Evolutionary conservation across 768 basidiomycete species (phyloP).

Genomic region (Lanmaoa rubissima): DNA sequence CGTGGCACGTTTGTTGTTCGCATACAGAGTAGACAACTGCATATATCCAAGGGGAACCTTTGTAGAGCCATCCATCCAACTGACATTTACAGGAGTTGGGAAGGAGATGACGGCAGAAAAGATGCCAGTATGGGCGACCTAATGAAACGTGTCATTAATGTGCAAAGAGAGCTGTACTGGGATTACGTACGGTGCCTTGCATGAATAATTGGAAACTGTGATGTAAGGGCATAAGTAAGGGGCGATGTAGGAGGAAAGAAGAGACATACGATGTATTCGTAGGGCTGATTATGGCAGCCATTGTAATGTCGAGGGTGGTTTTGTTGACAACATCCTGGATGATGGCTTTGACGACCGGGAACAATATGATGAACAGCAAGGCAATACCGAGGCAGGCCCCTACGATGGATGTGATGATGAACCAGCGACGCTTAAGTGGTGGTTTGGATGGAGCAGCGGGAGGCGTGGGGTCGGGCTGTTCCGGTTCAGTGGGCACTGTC

Average conservation of each 20-base stretch:
- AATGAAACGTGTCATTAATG: neutral
- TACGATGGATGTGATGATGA: constrained; percentile 58
- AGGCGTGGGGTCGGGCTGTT: neutral
- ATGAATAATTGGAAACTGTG: constrained; percentile 51
- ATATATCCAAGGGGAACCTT: constrained; percentile 56
- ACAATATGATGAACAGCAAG: constrained; percentile 64
- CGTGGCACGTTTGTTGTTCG: constrained; percentile 53
- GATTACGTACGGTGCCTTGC: constrained; percentile 48
- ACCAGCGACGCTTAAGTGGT: constrained; percentile 60
- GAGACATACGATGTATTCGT: constrained; percentile 54
- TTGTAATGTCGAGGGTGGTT: constrained; percentile 50
- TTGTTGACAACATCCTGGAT: constrained; percentile 62
- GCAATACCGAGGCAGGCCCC: constrained; percentile 53
- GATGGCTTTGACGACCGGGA: constrained; percentile 66
- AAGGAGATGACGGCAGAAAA: constrained; percentile 64
- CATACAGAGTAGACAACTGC: constrained; percentile 44
- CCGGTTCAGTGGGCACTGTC: neutral
- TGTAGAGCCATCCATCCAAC: constrained; percentile 53
- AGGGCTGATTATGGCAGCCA: constrained; percentile 50
- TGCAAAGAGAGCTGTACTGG: neutral
- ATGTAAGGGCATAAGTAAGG: constrained; percentile 16
- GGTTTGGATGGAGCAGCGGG: constrained; percentile 13
- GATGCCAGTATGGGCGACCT: constrained; percentile 68
- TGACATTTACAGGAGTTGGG: constrained; percentile 52
- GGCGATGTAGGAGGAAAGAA: neutral